Evolutionary conservation across 805 yeast species (phyloP), one percentile per base, ranked within the genome.

Genomic region (Grigorovia jiainica): DNA sequence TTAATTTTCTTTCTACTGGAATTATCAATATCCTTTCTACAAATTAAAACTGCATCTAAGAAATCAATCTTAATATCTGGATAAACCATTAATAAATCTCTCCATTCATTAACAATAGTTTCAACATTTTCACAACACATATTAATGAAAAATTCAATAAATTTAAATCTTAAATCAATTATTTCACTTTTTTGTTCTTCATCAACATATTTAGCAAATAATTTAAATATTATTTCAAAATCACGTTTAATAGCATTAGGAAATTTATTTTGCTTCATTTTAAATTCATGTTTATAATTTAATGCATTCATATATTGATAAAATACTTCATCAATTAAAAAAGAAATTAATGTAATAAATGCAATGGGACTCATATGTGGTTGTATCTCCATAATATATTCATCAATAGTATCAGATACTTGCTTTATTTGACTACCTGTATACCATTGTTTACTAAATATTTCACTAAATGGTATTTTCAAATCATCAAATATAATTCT

Each of bases 1-100:
- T n/a, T 27, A 8, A 36, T n/a, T 10, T 36, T 27, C 36, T 55
- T 59, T n/a, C 57, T 43, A 1, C 39, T 41, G 10, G 64, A 58
- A 29, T 50, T 53, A 36, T 63, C 68, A 34, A 64, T 54, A 40
- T 65, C 69, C 41, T 63, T 59, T 44, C 70, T 58, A 31, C 67
- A 59, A 48, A 68, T 66, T 41, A 87, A 68, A 34, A 87, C 72
- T 11, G 79, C 78, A 36, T 73, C 75, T 34, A 89, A 70, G 53
- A 87, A 74, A 39, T 75, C 80, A 7, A 80, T 63, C 0, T 95
- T 87, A 44, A 89, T 79, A 57, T 86, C 87, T 64, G 86, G 79
- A 65, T 80, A 87, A 33, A 72, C 73, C 10, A 67, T 66, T 40
- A 87, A 65, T 31, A 83, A 73, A 35, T 72, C 76, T 53, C 68